phyloP scores from a whole-genome alignment of 129 eudicot genomes.

The Arctium lappa region DNA sequence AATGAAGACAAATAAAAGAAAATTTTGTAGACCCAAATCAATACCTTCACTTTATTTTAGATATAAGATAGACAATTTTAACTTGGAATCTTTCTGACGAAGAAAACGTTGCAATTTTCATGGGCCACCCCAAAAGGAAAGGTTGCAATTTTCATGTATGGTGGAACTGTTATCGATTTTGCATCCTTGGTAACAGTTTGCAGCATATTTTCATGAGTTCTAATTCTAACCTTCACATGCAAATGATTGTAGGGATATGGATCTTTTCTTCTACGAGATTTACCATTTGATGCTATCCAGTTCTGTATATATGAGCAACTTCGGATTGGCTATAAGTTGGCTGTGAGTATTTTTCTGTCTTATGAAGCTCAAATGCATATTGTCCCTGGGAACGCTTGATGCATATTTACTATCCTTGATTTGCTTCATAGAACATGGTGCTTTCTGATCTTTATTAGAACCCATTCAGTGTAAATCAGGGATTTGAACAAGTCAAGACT shows the following conservation, averaged over 20 bases:
- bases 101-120: neutral
- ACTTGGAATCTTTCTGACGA: neutral
- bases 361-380: neutral
- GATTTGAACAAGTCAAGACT: neutral
- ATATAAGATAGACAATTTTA: neutral
- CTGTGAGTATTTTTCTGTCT: slow-evolving; percentile 46
- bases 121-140: neutral
- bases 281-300: slow-evolving; percentile 98
- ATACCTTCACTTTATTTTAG: neutral
- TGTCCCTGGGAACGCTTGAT: neutral
- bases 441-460: neutral
- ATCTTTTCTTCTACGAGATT: slow-evolving; percentile 90
- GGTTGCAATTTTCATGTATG: neutral
- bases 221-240: slow-evolving; percentile 18
- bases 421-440: neutral
- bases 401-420: neutral
- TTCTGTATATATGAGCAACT: slow-evolving; percentile 97
- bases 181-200: neutral
- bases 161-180: neutral
- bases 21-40: neutral
- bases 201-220: neutral
- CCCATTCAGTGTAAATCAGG: neutral
- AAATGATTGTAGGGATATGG: slow-evolving; percentile 69
- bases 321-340: slow-evolving; percentile 85
- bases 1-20: neutral